phyloP scores from a whole-genome alignment of 2,329 filamentous ascomycete genomes.

The Cadophora luteo-olivacea region DNA sequence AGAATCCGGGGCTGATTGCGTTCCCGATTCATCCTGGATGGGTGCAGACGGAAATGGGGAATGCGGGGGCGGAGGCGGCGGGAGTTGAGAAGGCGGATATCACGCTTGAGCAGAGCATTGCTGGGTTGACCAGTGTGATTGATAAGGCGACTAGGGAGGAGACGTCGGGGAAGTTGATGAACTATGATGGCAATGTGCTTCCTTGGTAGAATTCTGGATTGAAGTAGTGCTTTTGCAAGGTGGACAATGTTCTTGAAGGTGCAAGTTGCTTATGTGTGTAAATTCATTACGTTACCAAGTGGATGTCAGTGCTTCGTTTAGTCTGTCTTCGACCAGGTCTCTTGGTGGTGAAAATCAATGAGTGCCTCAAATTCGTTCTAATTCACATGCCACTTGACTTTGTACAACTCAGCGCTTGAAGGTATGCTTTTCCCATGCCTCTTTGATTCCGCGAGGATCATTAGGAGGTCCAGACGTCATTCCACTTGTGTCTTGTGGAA shows the following conservation, averaged over 20 bases:
- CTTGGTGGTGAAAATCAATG: too few species aligned
- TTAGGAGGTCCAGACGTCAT: too few species aligned
- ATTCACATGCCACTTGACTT: too few species aligned
- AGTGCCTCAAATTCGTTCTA: too few species aligned
- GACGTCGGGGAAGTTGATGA: constrained; percentile 16
- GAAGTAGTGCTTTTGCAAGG: not conserved
- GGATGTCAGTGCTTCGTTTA: too few species aligned
- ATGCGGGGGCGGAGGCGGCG: constrained; percentile 31
- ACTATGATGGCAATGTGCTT: constrained; percentile 17
- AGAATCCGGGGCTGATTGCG: constrained; percentile 45
- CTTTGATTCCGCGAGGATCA: too few species aligned
- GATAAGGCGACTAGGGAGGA: constrained; percentile 20
- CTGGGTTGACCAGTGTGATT: constrained; percentile 24
- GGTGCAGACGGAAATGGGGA: constrained; percentile 42
- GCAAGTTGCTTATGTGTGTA: not conserved
- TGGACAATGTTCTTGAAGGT: not conserved
- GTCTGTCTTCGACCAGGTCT: too few species aligned
- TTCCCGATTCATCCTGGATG: constrained; percentile 41
- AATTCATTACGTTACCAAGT: not conserved
- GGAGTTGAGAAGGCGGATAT: constrained; percentile 32
- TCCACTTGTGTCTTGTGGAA: too few species aligned
- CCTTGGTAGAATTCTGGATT: constrained; percentile 1
- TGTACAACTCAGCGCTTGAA: too few species aligned
- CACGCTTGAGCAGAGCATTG: constrained; percentile 19
- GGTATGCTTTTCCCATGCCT: too few species aligned